Conservation (phyloP, 2,329 filamentous ascomycete species). For the Penicillium sp. region DNA sequence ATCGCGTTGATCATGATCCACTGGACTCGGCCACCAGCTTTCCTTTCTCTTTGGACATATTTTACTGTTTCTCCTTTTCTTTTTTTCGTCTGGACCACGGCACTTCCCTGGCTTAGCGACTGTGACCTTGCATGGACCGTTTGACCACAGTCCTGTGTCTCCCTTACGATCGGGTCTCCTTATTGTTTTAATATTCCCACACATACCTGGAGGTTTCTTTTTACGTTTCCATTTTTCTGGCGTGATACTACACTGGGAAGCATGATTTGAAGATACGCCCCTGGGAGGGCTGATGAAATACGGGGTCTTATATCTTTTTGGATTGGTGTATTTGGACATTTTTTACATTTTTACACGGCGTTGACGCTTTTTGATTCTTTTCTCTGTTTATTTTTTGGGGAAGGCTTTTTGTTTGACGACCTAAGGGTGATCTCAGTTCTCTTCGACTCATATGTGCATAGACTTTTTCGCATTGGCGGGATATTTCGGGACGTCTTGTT, state of each 20-base stretch:
- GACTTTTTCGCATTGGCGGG: slow-evolving; percentile 15
- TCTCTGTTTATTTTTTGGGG: slow-evolving; percentile 6
- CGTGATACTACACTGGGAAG: slow-evolving; percentile 18
- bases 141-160: slow-evolving; percentile 6
- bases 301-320: slow-evolving; percentile 1
- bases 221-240: slow-evolving; percentile 8
- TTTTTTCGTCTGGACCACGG: slow-evolving; percentile 6
- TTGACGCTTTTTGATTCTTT: slow-evolving; percentile 3
- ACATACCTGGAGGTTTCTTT: slow-evolving; percentile 12
- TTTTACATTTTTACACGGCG: slow-evolving; percentile 5
- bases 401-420: slow-evolving; percentile 8
- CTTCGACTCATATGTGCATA: slow-evolving; percentile 6
- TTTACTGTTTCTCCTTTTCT: not conserved
- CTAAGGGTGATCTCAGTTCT: slow-evolving; percentile 8
- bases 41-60: slow-evolving; percentile 12
- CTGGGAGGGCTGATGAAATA: slow-evolving; percentile 14
- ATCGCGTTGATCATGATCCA: slow-evolving; percentile 9
- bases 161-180: not conserved
- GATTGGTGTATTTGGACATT: slow-evolving; percentile 1
- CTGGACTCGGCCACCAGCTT: slow-evolving; percentile 17
- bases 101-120: slow-evolving; percentile 1
- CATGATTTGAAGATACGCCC: slow-evolving; percentile 13
- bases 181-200: slow-evolving; percentile 20
- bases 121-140: slow-evolving; percentile 7
- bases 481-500: slow-evolving; percentile 6